phyloP scores from a whole-genome alignment of 345 rosid genomes.

The Conringia planisiliqua region DNA sequence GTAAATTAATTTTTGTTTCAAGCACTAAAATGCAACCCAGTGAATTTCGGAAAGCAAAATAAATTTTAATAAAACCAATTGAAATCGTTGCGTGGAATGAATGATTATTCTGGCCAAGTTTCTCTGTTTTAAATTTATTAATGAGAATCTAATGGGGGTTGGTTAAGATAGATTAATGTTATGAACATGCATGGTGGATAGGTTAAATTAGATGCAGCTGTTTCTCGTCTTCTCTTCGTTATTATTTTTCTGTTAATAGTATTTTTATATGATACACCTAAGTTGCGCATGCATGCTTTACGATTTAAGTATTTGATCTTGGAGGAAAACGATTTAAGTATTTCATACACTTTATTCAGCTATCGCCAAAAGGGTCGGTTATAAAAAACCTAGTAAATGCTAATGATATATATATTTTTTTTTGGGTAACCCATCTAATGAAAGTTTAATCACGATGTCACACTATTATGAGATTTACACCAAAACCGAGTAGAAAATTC shows the following conservation, averaged over 20 bases:
- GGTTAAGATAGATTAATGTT: slow-evolving; percentile 18
- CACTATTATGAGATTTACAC: not conserved
- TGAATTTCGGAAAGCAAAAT: not conserved
- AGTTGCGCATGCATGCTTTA: slow-evolving; percentile 31
- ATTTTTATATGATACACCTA: slow-evolving; percentile 14
- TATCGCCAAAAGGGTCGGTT: too few species aligned
- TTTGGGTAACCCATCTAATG: not conserved
- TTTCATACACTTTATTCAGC: not conserved
- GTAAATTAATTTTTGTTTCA: not conserved
- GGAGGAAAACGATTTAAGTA: not conserved
- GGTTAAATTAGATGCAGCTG: not conserved
- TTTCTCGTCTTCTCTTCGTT: not conserved
- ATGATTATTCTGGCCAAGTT: not conserved
- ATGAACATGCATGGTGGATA: slow-evolving; percentile 1
- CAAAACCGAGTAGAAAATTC: not conserved
- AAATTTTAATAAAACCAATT: not conserved
- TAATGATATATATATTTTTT: not conserved
- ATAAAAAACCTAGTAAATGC: not conserved
- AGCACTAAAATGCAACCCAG: not conserved
- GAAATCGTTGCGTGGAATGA: not conserved
- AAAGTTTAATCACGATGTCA: not conserved
- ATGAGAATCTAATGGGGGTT: slow-evolving; percentile 12
- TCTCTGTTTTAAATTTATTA: not conserved
- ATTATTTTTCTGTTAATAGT: not conserved
- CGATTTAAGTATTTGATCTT: slow-evolving; percentile 6